A percentile compares a stretch with the other conserved stretches of the same genome.
Conservation (phyloP, 1,139 yeast genomes). For the Kodamaea derodonti region DNA sequence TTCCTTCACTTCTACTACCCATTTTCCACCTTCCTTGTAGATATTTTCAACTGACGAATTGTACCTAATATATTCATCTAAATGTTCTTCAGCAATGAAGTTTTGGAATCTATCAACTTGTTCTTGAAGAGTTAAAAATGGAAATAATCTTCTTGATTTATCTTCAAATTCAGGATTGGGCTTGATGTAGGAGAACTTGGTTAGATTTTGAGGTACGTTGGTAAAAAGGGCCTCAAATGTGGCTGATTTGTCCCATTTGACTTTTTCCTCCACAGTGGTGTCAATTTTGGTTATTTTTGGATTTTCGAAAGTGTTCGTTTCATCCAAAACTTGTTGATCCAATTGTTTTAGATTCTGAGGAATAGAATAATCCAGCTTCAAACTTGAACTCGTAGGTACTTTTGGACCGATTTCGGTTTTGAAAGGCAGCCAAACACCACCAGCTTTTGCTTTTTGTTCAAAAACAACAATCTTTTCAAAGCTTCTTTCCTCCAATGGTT, state of each 20-base stretch:
- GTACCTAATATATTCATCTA: constrained; percentile 32
- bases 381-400: constrained; percentile 27
- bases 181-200: constrained; percentile 39
- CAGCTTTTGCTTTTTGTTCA: constrained; percentile 30
- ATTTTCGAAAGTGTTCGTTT: constrained; percentile 11
- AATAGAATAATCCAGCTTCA: constrained; percentile 24
- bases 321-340: constrained; percentile 14
- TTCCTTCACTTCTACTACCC: constrained; percentile 32
- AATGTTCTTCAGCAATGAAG: constrained; percentile 26
- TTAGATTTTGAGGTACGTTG: constrained; percentile 42
- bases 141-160: constrained; percentile 25
- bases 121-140: constrained; percentile 40
- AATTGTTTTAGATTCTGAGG: constrained; percentile 4
- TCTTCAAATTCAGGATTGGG: constrained; percentile 26
- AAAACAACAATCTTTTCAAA: constrained; percentile 25
- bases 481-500: constrained; percentile 9
- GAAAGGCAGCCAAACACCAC: constrained; percentile 32
- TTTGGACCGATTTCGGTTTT: constrained; percentile 20
- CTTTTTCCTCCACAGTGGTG: constrained; percentile 32
- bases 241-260: constrained; percentile 25
- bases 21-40: constrained; percentile 27
- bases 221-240: constrained; percentile 29
- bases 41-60: constrained; percentile 39
- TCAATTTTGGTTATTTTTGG: constrained; percentile 15
- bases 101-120: constrained; percentile 24